Conservation (phyloP, 345 rosid species). For the Geranium brycei region DNA sequence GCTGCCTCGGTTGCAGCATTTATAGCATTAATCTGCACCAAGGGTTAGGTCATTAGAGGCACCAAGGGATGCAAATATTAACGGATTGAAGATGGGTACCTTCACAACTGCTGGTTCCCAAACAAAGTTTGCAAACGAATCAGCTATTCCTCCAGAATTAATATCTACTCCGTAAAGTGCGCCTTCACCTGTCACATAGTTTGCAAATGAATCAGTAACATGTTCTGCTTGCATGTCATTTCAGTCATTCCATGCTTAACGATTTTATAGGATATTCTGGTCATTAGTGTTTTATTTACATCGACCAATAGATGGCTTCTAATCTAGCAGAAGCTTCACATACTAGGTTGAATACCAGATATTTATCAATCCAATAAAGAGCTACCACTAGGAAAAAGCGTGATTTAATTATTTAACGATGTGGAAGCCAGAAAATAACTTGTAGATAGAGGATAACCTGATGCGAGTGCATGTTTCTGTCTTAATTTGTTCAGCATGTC, state of each 20-base stretch:
- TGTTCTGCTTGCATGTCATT: not conserved
- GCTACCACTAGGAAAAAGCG: too few species aligned
- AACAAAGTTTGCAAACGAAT: slow-evolving; percentile 89
- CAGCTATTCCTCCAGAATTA: slow-evolving; percentile 87
- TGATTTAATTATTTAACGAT: too few species aligned
- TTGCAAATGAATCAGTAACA: not conserved
- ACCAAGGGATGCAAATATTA: slow-evolving; percentile 2
- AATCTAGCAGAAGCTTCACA: too few species aligned
- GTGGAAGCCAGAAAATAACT: not conserved
- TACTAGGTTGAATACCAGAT: too few species aligned
- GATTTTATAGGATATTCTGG: not conserved
- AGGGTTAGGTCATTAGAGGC: slow-evolving; percentile 1
- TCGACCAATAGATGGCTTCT: too few species aligned
- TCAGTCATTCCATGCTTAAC: not conserved
- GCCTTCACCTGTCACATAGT: slow-evolving; percentile 52
- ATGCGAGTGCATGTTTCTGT: slow-evolving; percentile 85
- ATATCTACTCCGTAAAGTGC: slow-evolving; percentile 91
- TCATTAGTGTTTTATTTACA: too few species aligned
- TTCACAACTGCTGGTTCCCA: slow-evolving; percentile 99
- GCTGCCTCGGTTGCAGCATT: slow-evolving; percentile 99
- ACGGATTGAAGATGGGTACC: slow-evolving; percentile 23
- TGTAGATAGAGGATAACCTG: slow-evolving; percentile 36
- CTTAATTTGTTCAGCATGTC: slow-evolving; percentile 93
- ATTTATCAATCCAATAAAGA: too few species aligned
- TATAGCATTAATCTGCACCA: slow-evolving; percentile 76